Percentiles rank a stretch among this genome's conserved stretches.
These are phyloP conservation scores for Wilcoxina mikolae DNA, from an alignment of 495 filamentous ascomycete genomes.

Conservation along the genomic window DNA sequence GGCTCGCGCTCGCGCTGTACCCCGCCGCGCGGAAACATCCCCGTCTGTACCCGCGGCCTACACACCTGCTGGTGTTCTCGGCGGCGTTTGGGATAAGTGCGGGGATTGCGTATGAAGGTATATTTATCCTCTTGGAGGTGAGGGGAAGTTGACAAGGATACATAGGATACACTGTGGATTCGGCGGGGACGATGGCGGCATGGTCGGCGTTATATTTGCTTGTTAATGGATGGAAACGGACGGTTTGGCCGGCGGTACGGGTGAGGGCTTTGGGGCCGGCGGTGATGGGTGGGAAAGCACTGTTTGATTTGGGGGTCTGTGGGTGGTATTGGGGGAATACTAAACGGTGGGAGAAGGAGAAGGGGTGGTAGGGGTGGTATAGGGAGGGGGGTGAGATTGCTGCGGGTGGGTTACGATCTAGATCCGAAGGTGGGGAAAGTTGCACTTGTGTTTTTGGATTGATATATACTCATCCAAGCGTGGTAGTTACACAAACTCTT, in stretches of 20 bases:
- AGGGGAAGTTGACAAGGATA: background rate
- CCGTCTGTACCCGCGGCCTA: background rate
- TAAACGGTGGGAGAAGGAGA: background rate
- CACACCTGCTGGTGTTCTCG: background rate
- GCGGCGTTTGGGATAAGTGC: background rate
- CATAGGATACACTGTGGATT: conserved; percentile 37
- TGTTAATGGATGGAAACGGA: conserved; percentile 50
- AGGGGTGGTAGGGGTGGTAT: too few relatives aligned
- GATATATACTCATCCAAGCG: too few relatives aligned
- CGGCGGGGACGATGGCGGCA: conserved; percentile 68
- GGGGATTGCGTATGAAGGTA: background rate
- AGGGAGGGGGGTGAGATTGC: too few relatives aligned
- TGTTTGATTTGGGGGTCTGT: background rate
- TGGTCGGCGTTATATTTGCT: conserved; percentile 78
- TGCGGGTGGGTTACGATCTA: too few relatives aligned
- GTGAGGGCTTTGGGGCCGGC: conserved; percentile 44
- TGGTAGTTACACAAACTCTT: too few relatives aligned
- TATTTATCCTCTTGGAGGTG: background rate
- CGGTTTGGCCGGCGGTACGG: conserved; percentile 30
- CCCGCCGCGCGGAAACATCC: background rate
- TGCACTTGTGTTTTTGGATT: too few relatives aligned
- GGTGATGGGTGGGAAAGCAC: background rate
- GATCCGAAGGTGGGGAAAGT: too few relatives aligned
- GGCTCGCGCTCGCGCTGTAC: background rate
- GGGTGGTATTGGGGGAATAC: conserved; percentile 6